phyloP scores from a whole-genome alignment of 148 eudicot genomes.

The Silene latifolia region DNA sequence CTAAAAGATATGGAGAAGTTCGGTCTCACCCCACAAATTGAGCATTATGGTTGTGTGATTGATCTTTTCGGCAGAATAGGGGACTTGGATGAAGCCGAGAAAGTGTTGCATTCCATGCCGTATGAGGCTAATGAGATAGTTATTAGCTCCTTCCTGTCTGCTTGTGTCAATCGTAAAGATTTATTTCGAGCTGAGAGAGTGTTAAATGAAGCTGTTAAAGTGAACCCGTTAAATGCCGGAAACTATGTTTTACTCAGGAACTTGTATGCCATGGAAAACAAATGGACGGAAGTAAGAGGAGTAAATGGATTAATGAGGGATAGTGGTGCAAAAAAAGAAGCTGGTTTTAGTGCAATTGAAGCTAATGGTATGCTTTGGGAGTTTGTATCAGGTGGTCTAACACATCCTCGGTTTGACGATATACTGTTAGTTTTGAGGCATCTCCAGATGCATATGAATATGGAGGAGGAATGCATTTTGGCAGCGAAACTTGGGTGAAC shows the following conservation, averaged over 20 bases:
- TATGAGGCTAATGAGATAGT: slow-evolving; percentile 69
- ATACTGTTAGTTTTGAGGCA: slow-evolving; percentile 29
- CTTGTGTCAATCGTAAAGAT: slow-evolving; percentile 61
- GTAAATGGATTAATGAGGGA: slow-evolving; percentile 51
- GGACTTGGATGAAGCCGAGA: slow-evolving; percentile 71
- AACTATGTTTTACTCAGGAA: slow-evolving; percentile 66
- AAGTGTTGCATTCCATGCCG: slow-evolving; percentile 62
- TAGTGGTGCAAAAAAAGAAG: slow-evolving; percentile 71
- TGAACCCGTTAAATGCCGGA: slow-evolving; percentile 49
- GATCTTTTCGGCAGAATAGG: slow-evolving; percentile 80
- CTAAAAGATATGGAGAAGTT: slow-evolving; percentile 46
- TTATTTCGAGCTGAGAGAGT: slow-evolving; percentile 60
- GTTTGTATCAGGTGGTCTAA: slow-evolving; percentile 55
- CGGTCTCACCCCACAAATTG: slow-evolving; percentile 47
- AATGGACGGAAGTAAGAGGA: slow-evolving; percentile 67
- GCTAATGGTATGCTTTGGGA: slow-evolving; percentile 51
- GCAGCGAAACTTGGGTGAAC: background rate
- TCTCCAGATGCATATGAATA: slow-evolving; percentile 49
- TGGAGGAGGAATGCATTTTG: slow-evolving; percentile 1
- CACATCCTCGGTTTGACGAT: slow-evolving; percentile 42
- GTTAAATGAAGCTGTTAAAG: slow-evolving; percentile 35
- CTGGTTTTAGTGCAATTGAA: slow-evolving; percentile 71
- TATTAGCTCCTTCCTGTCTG: slow-evolving; percentile 65
- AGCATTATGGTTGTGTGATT: slow-evolving; percentile 80
- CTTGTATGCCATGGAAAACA: slow-evolving; percentile 60